Percentiles rank a stretch among this genome's conserved stretches.
These are phyloP conservation scores for Neofusicoccum parvum DNA, from an alignment of 2,329 filamentous ascomycete genomes.

Conservation along the genomic window DNA sequence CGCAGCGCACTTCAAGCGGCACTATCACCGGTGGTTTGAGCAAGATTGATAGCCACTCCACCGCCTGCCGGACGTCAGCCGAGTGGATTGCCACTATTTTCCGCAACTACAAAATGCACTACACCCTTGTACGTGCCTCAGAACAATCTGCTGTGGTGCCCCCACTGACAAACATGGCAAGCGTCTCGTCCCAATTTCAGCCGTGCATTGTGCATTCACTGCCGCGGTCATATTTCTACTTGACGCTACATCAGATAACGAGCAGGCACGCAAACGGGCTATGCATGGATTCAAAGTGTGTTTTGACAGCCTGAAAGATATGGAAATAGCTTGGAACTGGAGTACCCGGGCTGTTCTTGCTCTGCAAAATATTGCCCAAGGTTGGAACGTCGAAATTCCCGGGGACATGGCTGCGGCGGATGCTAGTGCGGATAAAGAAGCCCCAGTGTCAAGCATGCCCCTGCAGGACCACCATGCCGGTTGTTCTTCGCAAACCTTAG, in stretches of 20 bases:
- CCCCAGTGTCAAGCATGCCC: no score
- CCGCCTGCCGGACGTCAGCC: neutral
- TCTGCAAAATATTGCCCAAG: neutral
- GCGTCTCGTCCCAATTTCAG: neutral
- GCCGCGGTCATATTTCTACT: neutral
- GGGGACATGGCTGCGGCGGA: conserved; percentile 32
- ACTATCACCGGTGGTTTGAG: neutral
- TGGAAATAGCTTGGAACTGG: neutral
- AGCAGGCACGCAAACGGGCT: neutral
- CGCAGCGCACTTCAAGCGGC: neutral
- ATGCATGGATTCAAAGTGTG: neutral
- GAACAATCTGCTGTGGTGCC: neutral
- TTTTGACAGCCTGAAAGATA: neutral
- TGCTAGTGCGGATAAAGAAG: no score
- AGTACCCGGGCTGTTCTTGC: neutral
- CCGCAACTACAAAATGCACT: neutral
- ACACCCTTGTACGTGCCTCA: neutral
- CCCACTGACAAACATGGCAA: neutral
- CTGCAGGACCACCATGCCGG: no score
- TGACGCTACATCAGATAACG: neutral
- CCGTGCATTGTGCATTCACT: conserved; percentile 3
- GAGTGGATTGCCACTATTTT: conserved; percentile 9
- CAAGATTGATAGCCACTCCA: neutral
- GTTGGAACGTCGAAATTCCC: conserved; percentile 21
- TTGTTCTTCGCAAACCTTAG: no score